A percentile compares a stretch with the other conserved stretches of the same genome.
These are phyloP conservation scores for Mycena sp. DNA, from an alignment of 1,284 basidiomycete genomes.

Conservation along the genomic window DNA sequence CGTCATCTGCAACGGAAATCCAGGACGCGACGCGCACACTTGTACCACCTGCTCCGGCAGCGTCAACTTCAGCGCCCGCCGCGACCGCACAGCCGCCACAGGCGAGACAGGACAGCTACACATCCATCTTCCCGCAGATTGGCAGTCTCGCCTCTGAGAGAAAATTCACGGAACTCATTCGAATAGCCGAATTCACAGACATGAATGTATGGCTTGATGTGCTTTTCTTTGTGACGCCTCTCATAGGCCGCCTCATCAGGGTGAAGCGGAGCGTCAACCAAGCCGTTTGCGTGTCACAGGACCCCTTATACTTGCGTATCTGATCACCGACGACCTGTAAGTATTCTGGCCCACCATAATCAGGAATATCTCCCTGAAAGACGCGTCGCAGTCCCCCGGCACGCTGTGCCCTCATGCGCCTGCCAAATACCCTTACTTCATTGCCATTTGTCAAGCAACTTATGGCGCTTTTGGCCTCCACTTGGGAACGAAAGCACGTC, in stretches of 20 bases:
- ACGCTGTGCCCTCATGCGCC: slow-evolving; percentile 59
- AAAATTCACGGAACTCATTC: slow-evolving; percentile 54
- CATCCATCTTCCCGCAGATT: slow-evolving; percentile 23
- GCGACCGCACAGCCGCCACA: slow-evolving; percentile 16
- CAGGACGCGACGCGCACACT: slow-evolving; percentile 54
- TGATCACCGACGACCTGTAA: slow-evolving; percentile 68
- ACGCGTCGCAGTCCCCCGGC: slow-evolving; percentile 60
- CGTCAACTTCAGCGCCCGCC: slow-evolving; percentile 19
- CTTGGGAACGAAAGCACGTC: slow-evolving; percentile 61
- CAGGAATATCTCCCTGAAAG: too few species aligned
- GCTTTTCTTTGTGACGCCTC: not conserved
- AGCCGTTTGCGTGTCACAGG: slow-evolving; percentile 61
- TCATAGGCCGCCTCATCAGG: not conserved
- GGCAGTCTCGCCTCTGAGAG: slow-evolving; percentile 53
- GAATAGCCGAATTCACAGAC: slow-evolving; percentile 61
- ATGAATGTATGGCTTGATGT: slow-evolving; percentile 51
- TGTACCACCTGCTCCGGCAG: slow-evolving; percentile 25
- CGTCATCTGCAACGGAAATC: slow-evolving; percentile 60
- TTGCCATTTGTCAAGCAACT: slow-evolving; percentile 57
- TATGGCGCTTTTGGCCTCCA: slow-evolving; percentile 56
- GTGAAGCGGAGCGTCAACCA: slow-evolving; percentile 48
- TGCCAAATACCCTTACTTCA: slow-evolving; percentile 56
- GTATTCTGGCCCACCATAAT: too few species aligned
- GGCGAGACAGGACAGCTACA: slow-evolving; percentile 15
- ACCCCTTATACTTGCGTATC: slow-evolving; percentile 68